phyloP scores from a whole-genome alignment of 208 protist species.

The Leishmania lainsoni region DNA sequence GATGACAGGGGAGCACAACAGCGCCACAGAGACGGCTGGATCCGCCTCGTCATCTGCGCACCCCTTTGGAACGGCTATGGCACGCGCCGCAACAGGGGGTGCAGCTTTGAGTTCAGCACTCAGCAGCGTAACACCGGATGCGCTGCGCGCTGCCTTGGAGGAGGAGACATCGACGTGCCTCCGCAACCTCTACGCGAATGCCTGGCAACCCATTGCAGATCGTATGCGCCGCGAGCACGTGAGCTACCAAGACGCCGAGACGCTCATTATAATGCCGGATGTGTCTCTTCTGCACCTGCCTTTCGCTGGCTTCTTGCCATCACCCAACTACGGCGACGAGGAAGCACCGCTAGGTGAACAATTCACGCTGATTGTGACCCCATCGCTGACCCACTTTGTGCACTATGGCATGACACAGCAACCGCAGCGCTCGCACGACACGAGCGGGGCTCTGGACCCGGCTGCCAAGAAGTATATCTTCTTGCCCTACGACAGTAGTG shows the following conservation, averaged over 20 bases:
- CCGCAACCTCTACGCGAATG: conserved; percentile 74
- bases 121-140: conserved; percentile 8
- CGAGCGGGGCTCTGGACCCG: conserved; percentile 26
- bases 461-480: conserved; percentile 32
- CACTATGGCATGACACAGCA: conserved; percentile 36
- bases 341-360: conserved; percentile 59
- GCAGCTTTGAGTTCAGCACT: conserved; percentile 7
- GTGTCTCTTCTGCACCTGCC: conserved; percentile 73
- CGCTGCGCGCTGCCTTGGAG: conserved; percentile 28
- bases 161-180: conserved; percentile 44
- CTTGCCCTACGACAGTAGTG: conserved; percentile 23
- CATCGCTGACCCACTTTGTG: conserved; percentile 69
- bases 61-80: conserved; percentile 26
- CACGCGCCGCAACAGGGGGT: conserved; percentile 10
- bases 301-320: conserved; percentile 69
- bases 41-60: conserved; percentile 12
- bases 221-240: conserved; percentile 46
- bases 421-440: neutral
- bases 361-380: conserved; percentile 67
- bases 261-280: conserved; percentile 80
- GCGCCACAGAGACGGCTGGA: neutral
- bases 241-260: conserved; percentile 50
- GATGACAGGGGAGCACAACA: conserved; percentile 3
- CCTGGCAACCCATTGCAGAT: conserved; percentile 68
- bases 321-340: conserved; percentile 34